Conservation (phyloP, 495 filamentous ascomycete species). For the Extremus antarcticus region DNA sequence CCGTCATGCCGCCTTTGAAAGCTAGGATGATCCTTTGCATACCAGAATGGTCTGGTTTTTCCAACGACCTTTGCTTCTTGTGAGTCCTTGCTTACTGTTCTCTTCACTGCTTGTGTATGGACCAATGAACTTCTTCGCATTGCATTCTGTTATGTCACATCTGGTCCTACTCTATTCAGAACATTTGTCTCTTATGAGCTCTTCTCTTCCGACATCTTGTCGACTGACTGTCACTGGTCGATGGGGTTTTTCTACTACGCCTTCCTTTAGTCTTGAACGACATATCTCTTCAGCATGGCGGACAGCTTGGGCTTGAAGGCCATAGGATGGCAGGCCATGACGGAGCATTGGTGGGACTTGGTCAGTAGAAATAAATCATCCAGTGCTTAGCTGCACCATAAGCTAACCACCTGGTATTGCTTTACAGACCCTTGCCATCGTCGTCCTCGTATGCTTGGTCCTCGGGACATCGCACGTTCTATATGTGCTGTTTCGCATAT, state of each 20-base stretch:
- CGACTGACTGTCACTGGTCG: not conserved
- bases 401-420: not conserved
- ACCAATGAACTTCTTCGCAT: too few species aligned
- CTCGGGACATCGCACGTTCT: conserved; percentile 1
- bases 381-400: not conserved
- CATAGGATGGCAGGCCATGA: conserved; percentile 22
- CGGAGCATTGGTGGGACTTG: conserved; percentile 11
- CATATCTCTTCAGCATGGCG: not conserved
- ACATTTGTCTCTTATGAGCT: too few species aligned
- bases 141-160: too few species aligned
- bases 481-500: not conserved
- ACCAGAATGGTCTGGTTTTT: too few species aligned
- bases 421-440: not conserved
- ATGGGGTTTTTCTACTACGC: not conserved
- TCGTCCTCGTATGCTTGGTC: not conserved
- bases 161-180: too few species aligned
- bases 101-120: too few species aligned
- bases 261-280: not conserved
- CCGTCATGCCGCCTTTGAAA: too few species aligned
- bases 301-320: conserved; percentile 17
- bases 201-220: too few species aligned
- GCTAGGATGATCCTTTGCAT: too few species aligned
- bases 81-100: too few species aligned
- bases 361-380: not conserved
- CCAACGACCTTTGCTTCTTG: too few species aligned